Evolutionary conservation across 2,329 filamentous ascomycete species (phyloP).

Genomic region (Phoma sp.): DNA sequence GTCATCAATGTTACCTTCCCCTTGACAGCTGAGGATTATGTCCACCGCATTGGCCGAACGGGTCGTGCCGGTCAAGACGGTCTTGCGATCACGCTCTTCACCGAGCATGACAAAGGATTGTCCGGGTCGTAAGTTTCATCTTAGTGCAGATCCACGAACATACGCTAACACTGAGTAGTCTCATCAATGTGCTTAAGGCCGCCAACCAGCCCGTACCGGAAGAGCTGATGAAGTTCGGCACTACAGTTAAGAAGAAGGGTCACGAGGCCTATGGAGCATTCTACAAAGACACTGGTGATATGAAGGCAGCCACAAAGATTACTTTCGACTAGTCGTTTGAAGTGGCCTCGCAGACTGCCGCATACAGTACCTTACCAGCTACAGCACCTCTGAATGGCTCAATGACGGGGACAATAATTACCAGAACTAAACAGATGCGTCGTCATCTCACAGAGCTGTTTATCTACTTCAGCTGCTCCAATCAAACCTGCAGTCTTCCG

Average conservation of each 20-base stretch:
- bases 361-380: background rate
- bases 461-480: too few species aligned
- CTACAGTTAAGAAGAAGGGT: constrained; percentile 98
- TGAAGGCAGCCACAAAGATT: constrained; percentile 87
- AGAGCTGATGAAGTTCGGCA: constrained; percentile 91
- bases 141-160: constrained; percentile 3
- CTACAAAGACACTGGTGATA: constrained; percentile 86
- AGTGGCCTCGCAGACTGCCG: constrained; percentile 10
- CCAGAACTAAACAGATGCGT: too few species aligned
- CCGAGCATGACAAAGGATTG: constrained; percentile 89
- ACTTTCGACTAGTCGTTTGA: constrained; percentile 69
- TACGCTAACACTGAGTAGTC: constrained; percentile 54
- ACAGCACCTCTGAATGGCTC: too few species aligned
- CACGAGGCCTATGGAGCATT: constrained; percentile 96
- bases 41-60: constrained; percentile 93
- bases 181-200: constrained; percentile 94
- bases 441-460: too few species aligned
- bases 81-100: constrained; percentile 90
- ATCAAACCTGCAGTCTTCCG: too few species aligned
- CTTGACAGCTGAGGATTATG: constrained; percentile 94
- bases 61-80: constrained; percentile 91
- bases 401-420: too few species aligned
- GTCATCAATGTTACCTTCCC: constrained; percentile 97
- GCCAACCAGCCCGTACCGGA: constrained; percentile 91
- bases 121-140: constrained; percentile 76